These are phyloP conservation scores for Marsdenia floribunda DNA, from an alignment of 257 asterid genomes.

Conservation along the genomic window DNA sequence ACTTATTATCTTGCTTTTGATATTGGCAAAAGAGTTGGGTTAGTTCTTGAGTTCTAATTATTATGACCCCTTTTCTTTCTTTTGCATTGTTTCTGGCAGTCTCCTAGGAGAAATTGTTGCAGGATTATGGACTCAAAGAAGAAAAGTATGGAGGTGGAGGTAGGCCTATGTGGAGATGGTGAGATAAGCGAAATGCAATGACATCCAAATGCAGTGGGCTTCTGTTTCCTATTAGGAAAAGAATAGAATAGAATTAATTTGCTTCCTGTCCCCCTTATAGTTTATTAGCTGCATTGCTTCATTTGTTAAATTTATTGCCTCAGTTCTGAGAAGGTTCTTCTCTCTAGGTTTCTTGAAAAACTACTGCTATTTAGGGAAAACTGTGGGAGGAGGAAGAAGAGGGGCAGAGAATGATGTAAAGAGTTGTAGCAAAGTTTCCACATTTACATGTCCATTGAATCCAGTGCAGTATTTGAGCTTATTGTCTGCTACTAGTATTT, in stretches of 20 bases:
- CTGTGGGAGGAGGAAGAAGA: background rate
- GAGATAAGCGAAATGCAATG: slow-evolving; percentile 43
- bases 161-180: slow-evolving; percentile 70
- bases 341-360: background rate
- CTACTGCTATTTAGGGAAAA: background rate
- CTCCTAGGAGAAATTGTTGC: slow-evolving; percentile 88
- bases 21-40: background rate
- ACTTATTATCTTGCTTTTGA: background rate
- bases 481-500: too few relatives aligned
- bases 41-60: background rate
- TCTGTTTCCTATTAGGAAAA: background rate
- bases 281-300: background rate
- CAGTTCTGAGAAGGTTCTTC: background rate
- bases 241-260: background rate
- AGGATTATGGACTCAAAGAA: slow-evolving; percentile 38
- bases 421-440: background rate
- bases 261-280: background rate
- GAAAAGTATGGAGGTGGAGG: slow-evolving; percentile 47
- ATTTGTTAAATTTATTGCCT: background rate
- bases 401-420: background rate
- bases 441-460: background rate
- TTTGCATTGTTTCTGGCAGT: slow-evolving; percentile 35
- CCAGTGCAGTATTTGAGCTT: background rate
- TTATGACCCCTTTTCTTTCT: background rate
- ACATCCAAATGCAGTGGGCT: background rate